These are phyloP conservation scores for Penicillium fimorum DNA, from an alignment of 495 filamentous ascomycete genomes.

Conservation along the genomic window DNA sequence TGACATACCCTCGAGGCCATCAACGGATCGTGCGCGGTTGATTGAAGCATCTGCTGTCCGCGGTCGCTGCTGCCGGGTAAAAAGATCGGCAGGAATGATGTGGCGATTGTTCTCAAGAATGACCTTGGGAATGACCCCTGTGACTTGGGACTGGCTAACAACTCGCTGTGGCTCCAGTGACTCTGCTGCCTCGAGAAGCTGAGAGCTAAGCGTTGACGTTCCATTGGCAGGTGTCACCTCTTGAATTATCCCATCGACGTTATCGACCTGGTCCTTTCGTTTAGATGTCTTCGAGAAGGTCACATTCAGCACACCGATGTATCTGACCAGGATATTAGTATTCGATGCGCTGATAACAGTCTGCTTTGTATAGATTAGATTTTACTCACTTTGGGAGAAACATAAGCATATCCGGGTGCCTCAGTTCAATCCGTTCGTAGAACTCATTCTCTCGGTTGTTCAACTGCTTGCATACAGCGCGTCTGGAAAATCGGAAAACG, in stretches of 20 bases:
- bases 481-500: constrained; percentile 89
- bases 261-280: constrained; percentile 46
- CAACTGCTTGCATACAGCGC: constrained; percentile 95
- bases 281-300: constrained; percentile 86
- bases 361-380: neutral
- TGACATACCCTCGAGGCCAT: constrained; percentile 16
- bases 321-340: constrained; percentile 54
- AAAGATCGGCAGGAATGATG: constrained; percentile 85
- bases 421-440: constrained; percentile 89
- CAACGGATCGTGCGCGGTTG: constrained; percentile 19
- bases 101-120: constrained; percentile 95
- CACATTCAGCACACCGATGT: constrained; percentile 96
- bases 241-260: constrained; percentile 20
- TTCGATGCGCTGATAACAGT: neutral
- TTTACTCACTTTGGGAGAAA: constrained; percentile 85
- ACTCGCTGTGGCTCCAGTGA: constrained; percentile 60
- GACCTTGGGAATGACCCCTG: constrained; percentile 75
- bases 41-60: constrained; percentile 29
- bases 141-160: constrained; percentile 74
- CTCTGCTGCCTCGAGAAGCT: constrained; percentile 31
- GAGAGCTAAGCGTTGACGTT: constrained; percentile 15
- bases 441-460: constrained; percentile 98
- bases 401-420: constrained; percentile 82
- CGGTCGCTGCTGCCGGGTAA: constrained; percentile 40
- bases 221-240: constrained; percentile 23